Evolutionary conservation across 805 yeast genomes (phyloP).

Genomic region (Candida schatavii): DNA sequence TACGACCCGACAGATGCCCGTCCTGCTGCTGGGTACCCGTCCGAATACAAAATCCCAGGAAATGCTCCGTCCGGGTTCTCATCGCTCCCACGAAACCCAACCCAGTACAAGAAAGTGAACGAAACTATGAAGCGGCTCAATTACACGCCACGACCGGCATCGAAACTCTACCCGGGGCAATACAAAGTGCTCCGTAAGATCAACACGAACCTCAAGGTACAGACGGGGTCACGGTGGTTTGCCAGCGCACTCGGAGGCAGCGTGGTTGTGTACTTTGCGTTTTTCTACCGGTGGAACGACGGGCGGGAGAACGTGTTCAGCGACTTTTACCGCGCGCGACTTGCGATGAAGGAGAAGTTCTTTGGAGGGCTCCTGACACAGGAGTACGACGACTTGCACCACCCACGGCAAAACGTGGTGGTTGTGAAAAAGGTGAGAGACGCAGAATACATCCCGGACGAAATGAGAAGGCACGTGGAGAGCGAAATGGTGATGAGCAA

Average conservation of each 20-base stretch:
- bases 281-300: constrained; percentile 82
- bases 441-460: constrained; percentile 40
- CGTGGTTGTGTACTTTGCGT: constrained; percentile 56
- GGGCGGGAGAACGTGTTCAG: constrained; percentile 75
- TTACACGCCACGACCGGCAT: constrained; percentile 75
- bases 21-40: constrained; percentile 84
- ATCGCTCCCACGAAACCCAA: constrained; percentile 60
- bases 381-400: constrained; percentile 62
- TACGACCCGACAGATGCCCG: constrained; percentile 74
- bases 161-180: constrained; percentile 76
- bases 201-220: constrained; percentile 50
- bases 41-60: constrained; percentile 72
- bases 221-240: constrained; percentile 58
- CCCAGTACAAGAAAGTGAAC: constrained; percentile 64
- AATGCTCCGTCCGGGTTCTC: constrained; percentile 52
- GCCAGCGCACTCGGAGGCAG: constrained; percentile 50
- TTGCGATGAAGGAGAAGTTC: constrained; percentile 51
- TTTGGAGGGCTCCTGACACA: constrained; percentile 52
- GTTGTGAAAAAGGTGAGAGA: constrained; percentile 44
- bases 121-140: constrained; percentile 71
- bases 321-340: constrained; percentile 60
- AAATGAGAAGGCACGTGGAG: constrained; percentile 43
- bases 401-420: constrained; percentile 39
- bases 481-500: constrained; percentile 53
- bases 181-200: constrained; percentile 65